Percentiles rank a stretch among this genome's conserved stretches.
phyloP scores from a whole-genome alignment of 1,139 yeast species.

The Kodamaea alishanica region DNA sequence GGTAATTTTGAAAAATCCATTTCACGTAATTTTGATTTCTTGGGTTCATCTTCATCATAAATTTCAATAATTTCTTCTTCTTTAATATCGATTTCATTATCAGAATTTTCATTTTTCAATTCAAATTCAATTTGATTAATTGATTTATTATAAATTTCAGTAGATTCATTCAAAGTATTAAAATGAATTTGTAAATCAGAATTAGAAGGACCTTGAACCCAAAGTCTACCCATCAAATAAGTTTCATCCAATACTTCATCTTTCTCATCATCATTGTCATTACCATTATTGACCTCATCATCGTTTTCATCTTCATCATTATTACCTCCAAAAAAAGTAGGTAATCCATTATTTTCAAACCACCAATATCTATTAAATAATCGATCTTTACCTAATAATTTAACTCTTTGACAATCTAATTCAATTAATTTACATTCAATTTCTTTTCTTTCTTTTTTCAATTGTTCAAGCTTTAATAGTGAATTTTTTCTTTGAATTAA shows the following conservation, averaged over 20 bases:
- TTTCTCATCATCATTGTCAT: constrained; percentile 36
- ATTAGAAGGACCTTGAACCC: constrained; percentile 89
- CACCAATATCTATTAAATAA: constrained; percentile 90
- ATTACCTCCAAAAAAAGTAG: constrained; percentile 47
- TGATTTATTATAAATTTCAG: constrained; percentile 29
- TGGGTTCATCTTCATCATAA: constrained; percentile 11
- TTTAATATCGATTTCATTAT: constrained; percentile 29
- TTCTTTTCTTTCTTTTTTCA: constrained; percentile 44
- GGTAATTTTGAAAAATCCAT: constrained; percentile 18
- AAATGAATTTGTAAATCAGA: constrained; percentile 53
- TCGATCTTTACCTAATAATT: constrained; percentile 78
- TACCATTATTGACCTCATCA: constrained; percentile 33
- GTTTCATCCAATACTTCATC: constrained; percentile 52
- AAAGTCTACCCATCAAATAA: constrained; percentile 79
- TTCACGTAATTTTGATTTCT: constrained; percentile 6
- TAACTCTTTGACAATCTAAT: constrained; percentile 74
- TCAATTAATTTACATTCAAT: constrained; percentile 59
- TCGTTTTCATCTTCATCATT: constrained; percentile 30
- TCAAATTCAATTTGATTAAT: constrained; percentile 24
- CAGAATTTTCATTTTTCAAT: constrained; percentile 20
- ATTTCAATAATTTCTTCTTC: constrained; percentile 5
- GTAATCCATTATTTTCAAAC: constrained; percentile 85
- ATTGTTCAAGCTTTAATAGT: constrained; percentile 38
- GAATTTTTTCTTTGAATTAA: constrained; percentile 42
- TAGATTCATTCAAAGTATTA: constrained; percentile 29